Evolutionary conservation across 352 stramenopile genomes (phyloP), one percentile per base, ranked within the genome.

Genomic region (Phytophthora citricola): DNA sequence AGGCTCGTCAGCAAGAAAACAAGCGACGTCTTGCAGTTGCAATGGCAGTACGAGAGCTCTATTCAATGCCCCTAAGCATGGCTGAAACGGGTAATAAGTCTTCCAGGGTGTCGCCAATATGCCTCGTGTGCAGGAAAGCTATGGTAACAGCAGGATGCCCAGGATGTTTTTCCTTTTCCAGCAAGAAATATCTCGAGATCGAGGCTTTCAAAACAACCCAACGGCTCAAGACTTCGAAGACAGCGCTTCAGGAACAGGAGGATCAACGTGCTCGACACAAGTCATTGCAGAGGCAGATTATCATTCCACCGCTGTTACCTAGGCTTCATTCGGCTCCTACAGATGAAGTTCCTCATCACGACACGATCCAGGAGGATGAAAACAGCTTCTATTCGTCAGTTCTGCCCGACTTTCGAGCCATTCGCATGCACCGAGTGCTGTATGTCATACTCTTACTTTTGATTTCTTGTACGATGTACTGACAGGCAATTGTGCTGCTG

Each of bases 141-240:
- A 31, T 43, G n/a, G 36, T 32, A 7, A 77, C 74, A 14, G 36
- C 68, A 48, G 84, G 87, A 4, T 94, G 84, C 57, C 79, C 84
- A 3, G 84, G 87, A 1, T 93, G 84, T 46, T 93, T 92, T 68
- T 52, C 67, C 9, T 91, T 92, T 58, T 81, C 75, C 0, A 68
- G 59, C 20, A 63, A 72, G 10, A 75, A 58, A 12, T 87, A 81
- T 47, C 47, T 69, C 14, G 45, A 76, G 8, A 55, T 77, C 2
- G 61, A 80, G 34, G 53, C 68, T 14, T 73, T 64, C 5, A 76
- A 79, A 58, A 58, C 75, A 3, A 75, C 74, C 0, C 77, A 87
- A 39, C 71, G 81, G 5, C 73, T 80, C 38, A 83, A 83, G 50
- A 90, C 78, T 3, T 67, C 82, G 1, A 89, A 85, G 53, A 90